Percentiles rank a stretch among this genome's conserved stretches.
Evolutionary conservation across 345 rosid genomes (phyloP).

Genomic region (Diplotaxis tenuifolia): DNA sequence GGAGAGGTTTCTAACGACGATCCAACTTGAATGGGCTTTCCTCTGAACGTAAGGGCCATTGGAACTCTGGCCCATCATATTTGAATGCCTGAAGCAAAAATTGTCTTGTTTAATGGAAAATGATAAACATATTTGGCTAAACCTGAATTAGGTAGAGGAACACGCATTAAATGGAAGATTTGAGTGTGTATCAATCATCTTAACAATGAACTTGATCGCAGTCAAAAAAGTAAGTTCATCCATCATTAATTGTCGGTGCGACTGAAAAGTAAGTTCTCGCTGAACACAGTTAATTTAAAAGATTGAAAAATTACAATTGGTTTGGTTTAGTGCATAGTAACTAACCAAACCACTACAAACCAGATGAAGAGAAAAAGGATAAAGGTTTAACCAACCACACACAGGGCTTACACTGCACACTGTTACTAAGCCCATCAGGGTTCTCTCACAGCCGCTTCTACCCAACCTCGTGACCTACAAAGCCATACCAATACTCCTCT

Average conservation of each 20-base stretch:
- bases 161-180: neutral
- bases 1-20: conserved; percentile 22
- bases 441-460: conserved; percentile 27
- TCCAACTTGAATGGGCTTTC: too few species aligned
- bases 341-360: conserved; percentile 5
- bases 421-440: conserved; percentile 24
- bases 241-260: too few species aligned
- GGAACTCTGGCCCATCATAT: too few species aligned
- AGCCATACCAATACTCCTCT: conserved; percentile 3
- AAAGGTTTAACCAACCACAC: neutral
- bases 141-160: neutral
- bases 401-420: conserved; percentile 16
- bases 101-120: too few species aligned
- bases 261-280: too few species aligned
- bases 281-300: neutral
- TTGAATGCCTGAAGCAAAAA: too few species aligned
- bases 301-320: neutral
- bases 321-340: neutral
- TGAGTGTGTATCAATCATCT: neutral
- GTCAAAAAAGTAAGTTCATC: too few species aligned
- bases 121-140: too few species aligned
- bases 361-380: neutral
- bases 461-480: conserved; percentile 31
- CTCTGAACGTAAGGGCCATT: too few species aligned
- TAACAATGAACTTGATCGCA: neutral